Evolutionary conservation across 1,284 basidiomycete species (phyloP), one percentile per base, ranked within the genome.

Genomic region (Boletus smithii): DNA sequence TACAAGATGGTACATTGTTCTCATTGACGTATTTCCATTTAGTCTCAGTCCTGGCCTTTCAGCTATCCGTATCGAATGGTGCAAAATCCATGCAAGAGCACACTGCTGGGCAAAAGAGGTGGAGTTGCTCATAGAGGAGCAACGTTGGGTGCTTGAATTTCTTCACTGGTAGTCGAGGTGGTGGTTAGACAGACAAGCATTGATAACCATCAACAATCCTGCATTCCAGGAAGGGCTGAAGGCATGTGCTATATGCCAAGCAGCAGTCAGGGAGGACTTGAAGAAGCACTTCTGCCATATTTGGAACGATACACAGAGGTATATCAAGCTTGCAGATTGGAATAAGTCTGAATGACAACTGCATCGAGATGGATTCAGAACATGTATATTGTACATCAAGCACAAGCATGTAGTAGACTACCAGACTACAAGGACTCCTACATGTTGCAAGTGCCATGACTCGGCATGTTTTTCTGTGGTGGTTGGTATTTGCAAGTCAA

Each of bases 51-150:
- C 2, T n/a, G n/a, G n/a, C n/a, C n/a, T n/a, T 5, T 4, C 8
- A 48, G 42, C 42, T 4, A 29, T 46, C 5, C 27, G 10, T 5
- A 20, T 49, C 8, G 48, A 49, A 18, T 48, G 46, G 22, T 23
- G 22, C 7, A 23, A 23, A 23, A 23, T 7, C 7, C 22, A 7
- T 23, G 22, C 22, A 23, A 4, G 22, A 4, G 7, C 22, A 23
- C 22, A 23, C 7, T 23, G 22, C 22, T 23, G 22, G 7, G 22
- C 22, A 23, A 7, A 23, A 23, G 7, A 23, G 7, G 22, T 23
- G 22, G 22, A 23, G 22, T 3, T 37, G 2, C 22, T 49, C 5
- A 9, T 42, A 10, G 29, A 49, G 6, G 44, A 49, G 13, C 44
- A 47, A 18, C 9, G 3, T 2, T 4, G n/a, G 0, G 14, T 41